Evolutionary conservation across 2,329 filamentous ascomycete genomes (phyloP), one percentile per base, ranked within the genome.

Genomic region (Pyrenophora teres): DNA sequence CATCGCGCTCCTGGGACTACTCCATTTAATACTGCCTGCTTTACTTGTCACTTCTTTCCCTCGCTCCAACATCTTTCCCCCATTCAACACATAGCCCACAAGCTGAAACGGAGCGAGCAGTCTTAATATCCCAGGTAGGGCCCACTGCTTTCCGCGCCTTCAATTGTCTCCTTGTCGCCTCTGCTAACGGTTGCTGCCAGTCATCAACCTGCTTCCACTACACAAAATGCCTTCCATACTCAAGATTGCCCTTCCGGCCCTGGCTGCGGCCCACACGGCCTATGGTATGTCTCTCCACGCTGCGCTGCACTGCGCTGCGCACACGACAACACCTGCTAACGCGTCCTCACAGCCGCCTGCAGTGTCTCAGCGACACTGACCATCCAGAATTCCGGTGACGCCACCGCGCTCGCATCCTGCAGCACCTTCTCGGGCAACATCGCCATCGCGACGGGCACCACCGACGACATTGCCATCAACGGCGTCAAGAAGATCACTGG

Each of bases 351-450:
- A 66, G 72, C 67, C 50, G 62, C 69, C 46, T 80, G 78, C 72
- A 75, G 71, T 54, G 63, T 54, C 50, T 67, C 74, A 65, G 78
- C 72, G 60, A 81, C 76, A 75, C 78, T 73, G 53, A 86, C 83
- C 62, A 80, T 91, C 77, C 81, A 81, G 73, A 79, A 73, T 77
- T 77, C 73, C 47, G 83, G 84, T 63, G 82, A 89, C 69, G 85
- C 83, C 50, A 80, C 80, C 15, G 72, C 71, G 41, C 77, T 93
- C 54, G 73, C 81, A 46, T 67, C 71, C 58, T 96, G 92, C 83
- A 71, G 76, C n/a, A 88, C 83, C 49, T 81, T 90, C 70, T 77
- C 83, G 44, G 91, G 88, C 67, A 81, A 83, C 71, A 79, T 96
- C 56, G 80, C 83, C 57, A 81, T 96, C 60, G 81, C 80, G 56